Conservation (phyloP, 495 filamentous ascomycete species). For the Aspergillus coremiiformis region DNA sequence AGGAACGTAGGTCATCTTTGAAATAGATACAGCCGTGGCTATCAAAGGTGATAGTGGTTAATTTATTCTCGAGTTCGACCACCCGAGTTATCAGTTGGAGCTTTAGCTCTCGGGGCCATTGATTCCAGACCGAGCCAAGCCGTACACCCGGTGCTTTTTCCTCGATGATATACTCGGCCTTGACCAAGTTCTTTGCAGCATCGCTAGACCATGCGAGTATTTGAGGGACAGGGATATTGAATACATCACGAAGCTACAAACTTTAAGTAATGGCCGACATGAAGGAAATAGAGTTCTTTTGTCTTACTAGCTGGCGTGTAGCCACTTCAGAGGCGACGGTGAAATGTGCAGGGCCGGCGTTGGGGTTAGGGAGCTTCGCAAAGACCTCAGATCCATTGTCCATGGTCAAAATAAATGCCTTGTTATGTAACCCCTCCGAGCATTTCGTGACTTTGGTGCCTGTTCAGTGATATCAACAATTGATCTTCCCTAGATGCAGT, state of each 20-base stretch:
- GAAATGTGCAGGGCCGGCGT: constrained; percentile 23
- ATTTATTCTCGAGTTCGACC: constrained; percentile 31
- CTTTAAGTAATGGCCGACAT: no score
- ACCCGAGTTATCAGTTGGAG: constrained; percentile 27
- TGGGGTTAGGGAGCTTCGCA: constrained; percentile 19
- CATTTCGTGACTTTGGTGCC: constrained; percentile 28
- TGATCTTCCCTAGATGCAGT: no score
- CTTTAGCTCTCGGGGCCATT: constrained; percentile 25
- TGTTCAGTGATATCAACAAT: neutral
- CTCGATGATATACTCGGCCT: constrained; percentile 35
- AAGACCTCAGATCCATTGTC: neutral
- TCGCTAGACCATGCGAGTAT: constrained; percentile 30
- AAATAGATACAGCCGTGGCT: constrained; percentile 36
- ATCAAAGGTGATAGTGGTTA: constrained; percentile 26
- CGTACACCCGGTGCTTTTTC: constrained; percentile 31
- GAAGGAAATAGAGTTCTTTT: no score
- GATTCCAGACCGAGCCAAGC: constrained; percentile 30
- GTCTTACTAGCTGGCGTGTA: constrained; percentile 29
- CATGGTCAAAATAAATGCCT: constrained; percentile 5
- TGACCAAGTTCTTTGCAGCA: constrained; percentile 21
- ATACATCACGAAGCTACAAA: constrained; percentile 28
- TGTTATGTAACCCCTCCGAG: constrained; percentile 27
- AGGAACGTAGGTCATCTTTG: constrained; percentile 27
- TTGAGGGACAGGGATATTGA: constrained; percentile 27
- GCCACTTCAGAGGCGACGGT: constrained; percentile 29